A percentile compares a stretch with the other conserved stretches of the same genome.
phyloP scores from a whole-genome alignment of 257 asterid species.

The Lithospermum erythrorhizon region DNA sequence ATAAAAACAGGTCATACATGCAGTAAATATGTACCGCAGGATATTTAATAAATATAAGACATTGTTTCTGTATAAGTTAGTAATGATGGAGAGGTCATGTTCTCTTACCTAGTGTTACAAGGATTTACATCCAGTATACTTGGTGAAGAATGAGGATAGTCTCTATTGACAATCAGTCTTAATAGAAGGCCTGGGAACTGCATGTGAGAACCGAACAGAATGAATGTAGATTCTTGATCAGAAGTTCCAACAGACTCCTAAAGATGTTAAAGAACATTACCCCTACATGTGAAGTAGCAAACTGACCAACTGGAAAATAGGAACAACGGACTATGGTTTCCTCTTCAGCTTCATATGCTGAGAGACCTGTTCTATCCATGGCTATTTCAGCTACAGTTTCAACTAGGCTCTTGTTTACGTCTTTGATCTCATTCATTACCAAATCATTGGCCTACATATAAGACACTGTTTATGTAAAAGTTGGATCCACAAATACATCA shows the following conservation, averaged over 20 bases:
- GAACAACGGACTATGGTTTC: conserved; percentile 27
- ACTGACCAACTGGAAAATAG: conserved; percentile 26
- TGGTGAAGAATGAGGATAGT: conserved; percentile 43
- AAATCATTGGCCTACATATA: background rate
- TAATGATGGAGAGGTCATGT: background rate
- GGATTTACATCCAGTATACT: conserved; percentile 20
- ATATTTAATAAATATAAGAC: too few species aligned
- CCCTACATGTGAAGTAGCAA: conserved; percentile 8
- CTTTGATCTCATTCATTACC: conserved; percentile 32
- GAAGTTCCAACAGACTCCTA: background rate
- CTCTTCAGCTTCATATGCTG: conserved; percentile 10
- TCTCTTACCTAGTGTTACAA: conserved; percentile 28
- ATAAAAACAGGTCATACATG: background rate
- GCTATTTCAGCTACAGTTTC: conserved; percentile 34
- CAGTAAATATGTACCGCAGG: too few species aligned
- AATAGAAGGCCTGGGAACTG: conserved; percentile 36
- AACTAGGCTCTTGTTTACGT: conserved; percentile 28
- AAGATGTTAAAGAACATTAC: background rate
- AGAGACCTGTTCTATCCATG: conserved; percentile 14
- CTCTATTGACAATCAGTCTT: conserved; percentile 28
- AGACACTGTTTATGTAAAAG: too few species aligned
- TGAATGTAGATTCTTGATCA: background rate
- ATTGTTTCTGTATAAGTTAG: background rate
- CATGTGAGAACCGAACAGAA: background rate
- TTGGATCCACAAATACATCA: background rate